phyloP scores from a whole-genome alignment of 371 early-diverging fungal species.

The Syncephalastrum contaminatum region DNA sequence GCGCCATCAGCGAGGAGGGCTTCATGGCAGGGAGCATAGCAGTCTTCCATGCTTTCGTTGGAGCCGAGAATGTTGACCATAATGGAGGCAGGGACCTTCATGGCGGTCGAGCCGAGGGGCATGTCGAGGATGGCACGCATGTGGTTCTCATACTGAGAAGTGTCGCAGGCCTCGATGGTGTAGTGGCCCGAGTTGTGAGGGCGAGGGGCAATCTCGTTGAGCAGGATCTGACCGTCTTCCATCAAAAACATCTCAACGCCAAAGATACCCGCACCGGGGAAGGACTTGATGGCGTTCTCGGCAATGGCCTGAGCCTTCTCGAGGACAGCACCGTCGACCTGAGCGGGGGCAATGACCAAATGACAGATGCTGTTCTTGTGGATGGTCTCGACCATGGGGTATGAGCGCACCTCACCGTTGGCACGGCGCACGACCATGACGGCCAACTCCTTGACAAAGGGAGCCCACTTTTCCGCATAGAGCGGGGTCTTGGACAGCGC shows the following conservation, averaged over 20 bases:
- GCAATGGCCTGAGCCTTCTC: conserved; percentile 77
- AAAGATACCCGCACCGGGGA: conserved; percentile 90
- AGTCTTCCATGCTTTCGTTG: conserved; percentile 54
- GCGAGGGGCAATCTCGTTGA: conserved; percentile 97
- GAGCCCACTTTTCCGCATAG: conserved; percentile 94
- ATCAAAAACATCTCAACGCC: conserved; percentile 97
- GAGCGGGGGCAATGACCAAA: conserved; percentile 94
- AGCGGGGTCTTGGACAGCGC: conserved; percentile 56
- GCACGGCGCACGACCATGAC: conserved; percentile 91
- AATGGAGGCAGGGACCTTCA: conserved; percentile 88
- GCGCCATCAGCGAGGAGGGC: conserved; percentile 81
- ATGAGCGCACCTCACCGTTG: conserved; percentile 78
- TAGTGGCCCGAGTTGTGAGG: conserved; percentile 99
- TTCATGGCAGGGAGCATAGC: conserved; percentile 64
- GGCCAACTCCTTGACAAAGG: conserved; percentile 89
- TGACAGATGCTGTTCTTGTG: conserved; percentile 95
- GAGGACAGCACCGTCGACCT: conserved; percentile 76
- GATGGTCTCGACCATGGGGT: conserved; percentile 94
- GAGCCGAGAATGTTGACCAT: conserved; percentile 95
- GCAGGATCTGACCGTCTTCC: conserved; percentile 75
- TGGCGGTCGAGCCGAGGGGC: conserved; percentile 86
- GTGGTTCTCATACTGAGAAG: conserved; percentile 97
- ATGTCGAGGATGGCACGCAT: conserved; percentile 90
- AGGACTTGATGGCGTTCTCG: conserved; percentile 73
- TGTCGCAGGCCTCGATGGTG: conserved; percentile 95